Evolutionary conservation across 495 filamentous ascomycete genomes (phyloP), one percentile per base, ranked within the genome.

Genomic region (Geoglossum glabrum): DNA sequence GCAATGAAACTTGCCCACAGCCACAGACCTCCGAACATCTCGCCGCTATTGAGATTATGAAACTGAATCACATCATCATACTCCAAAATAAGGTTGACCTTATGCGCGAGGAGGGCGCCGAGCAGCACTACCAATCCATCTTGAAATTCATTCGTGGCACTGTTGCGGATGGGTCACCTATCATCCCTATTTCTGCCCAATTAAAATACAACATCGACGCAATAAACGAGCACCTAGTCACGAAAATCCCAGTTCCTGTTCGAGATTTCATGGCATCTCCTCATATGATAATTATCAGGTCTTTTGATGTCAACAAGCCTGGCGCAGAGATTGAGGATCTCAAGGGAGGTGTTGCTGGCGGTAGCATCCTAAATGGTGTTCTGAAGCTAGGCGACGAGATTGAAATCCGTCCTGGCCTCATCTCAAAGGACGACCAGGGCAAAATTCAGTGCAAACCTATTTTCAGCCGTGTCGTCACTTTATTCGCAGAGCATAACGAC

Each of bases 181-280:
- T 98, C 66, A 95, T 98, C 56, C 92, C 92, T 56, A 96, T 98
- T 67, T 98, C 92, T 33, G 92, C 92, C 21, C 92, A 98, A 76
- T 76, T 98, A 62, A 98, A 98, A 75, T 94, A 95, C 80, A 98
- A 98, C 74, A 95, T 98, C 66, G 92, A 98, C 70, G 89, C 92
- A 61, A 85, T 98, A 70, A 93, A 92, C 73, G 90, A 97, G 68
- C 78, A 84, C 58, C 86, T 98, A 55, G 84, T 94, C 61, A 84
- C 85, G 61, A 90, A 85, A 66, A 95, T 98, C 61, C 93, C 93
- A 21, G 82, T 97, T 23, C 92, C 92, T 1, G 65, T 83, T 31
- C 78, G 92, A 71, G 87, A 96, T 69, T 97, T 97, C 75, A 76
- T 80, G 57, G 81, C 82, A 61, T 84, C 85, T 45, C 92, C 92